Evolutionary conservation across 192 early-diverging fungal genomes (phyloP).

Genomic region (Rhizophlyctis rosea): DNA sequence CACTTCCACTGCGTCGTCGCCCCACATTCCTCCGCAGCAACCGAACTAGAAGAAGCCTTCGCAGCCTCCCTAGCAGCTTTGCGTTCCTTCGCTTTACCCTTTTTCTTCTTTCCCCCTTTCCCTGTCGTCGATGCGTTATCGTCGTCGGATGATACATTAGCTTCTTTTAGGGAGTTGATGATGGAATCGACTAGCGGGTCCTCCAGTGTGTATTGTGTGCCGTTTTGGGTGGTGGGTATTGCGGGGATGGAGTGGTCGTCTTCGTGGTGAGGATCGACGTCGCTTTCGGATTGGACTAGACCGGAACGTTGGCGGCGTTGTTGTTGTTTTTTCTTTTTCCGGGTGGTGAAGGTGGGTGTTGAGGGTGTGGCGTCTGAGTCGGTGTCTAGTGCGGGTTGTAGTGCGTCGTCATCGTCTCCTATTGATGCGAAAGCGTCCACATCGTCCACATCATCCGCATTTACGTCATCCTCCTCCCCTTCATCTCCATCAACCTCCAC

Average conservation of each 20-base stretch:
- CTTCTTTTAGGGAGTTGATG: not conserved
- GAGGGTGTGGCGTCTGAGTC: not conserved
- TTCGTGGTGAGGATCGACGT: no score
- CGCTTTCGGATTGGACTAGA: conserved; percentile 4
- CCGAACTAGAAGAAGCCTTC: conserved; percentile 15
- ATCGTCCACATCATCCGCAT: not conserved
- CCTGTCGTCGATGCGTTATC: not conserved
- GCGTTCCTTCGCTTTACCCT: conserved; percentile 30
- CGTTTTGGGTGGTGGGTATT: no score
- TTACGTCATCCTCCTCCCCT: conserved; percentile 7
- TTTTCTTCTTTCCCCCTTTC: not conserved
- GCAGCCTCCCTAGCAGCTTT: conserved; percentile 21
- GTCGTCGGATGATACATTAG: not conserved
- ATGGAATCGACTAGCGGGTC: not conserved
- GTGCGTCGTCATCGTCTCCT: not conserved
- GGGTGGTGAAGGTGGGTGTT: not conserved
- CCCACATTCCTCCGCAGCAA: conserved; percentile 10
- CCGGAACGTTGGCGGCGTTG: not conserved
- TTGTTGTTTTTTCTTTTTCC: not conserved
- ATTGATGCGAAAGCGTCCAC: not conserved
- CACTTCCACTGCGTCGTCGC: conserved; percentile 48
- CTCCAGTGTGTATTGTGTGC: no score
- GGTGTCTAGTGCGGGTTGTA: not conserved
- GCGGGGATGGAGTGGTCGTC: no score
- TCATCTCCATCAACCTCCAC: conserved; percentile 5